Evolutionary conservation across 2,329 filamentous ascomycete genomes (phyloP).

Genomic region (Calonectria montana): DNA sequence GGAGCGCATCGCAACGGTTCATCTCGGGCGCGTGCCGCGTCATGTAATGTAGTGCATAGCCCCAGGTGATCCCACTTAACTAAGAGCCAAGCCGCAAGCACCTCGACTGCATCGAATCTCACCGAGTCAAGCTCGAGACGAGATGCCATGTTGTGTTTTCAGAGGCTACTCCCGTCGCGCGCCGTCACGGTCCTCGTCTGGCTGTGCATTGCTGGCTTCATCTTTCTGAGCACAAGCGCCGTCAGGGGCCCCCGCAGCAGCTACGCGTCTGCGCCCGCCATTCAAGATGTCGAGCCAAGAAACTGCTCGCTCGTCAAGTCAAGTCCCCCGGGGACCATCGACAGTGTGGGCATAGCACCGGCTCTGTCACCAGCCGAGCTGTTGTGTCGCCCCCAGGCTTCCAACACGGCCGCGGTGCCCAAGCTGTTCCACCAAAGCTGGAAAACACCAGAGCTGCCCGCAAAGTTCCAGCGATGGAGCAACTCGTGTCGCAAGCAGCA

Average conservation of each 20-base stretch:
- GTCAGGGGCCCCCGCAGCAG: neutral
- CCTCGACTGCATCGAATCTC: no score
- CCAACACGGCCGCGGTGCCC: conserved; percentile 50
- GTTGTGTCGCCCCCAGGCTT: conserved; percentile 3
- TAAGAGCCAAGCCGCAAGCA: neutral
- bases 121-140: neutral
- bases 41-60: neutral
- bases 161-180: neutral
- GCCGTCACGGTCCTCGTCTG: neutral
- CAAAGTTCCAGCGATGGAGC: conserved; percentile 47
- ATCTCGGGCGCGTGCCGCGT: neutral
- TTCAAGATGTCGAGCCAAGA: neutral
- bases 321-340: neutral
- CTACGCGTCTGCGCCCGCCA: neutral
- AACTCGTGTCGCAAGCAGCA: conserved; percentile 44
- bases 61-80: neutral
- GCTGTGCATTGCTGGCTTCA: neutral
- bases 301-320: neutral
- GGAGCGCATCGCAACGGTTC: neutral
- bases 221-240: neutral
- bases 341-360: neutral
- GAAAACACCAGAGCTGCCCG: conserved; percentile 37
- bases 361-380: conserved; percentile 18
- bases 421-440: conserved; percentile 44
- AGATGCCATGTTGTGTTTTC: neutral